Evolutionary conservation across 345 rosid genomes (phyloP).

Genomic region (Odontarrhena argentea): DNA sequence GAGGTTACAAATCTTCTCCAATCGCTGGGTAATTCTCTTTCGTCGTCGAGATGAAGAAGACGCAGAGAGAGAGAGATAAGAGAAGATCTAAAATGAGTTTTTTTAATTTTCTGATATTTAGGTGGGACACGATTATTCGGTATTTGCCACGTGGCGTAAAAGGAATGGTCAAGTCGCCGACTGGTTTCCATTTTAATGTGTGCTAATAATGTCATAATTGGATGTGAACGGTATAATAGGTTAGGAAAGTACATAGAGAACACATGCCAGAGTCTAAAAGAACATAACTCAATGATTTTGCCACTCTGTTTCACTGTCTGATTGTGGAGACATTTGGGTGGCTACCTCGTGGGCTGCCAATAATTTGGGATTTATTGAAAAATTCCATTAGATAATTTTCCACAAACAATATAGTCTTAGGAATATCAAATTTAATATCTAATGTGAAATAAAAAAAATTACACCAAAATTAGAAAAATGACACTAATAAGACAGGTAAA

Average conservation of each 20-base stretch:
- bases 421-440: too few species aligned
- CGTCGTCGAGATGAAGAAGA: constrained; percentile 25
- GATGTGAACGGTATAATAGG: too few species aligned
- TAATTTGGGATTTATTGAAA: constrained; percentile 1
- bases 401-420: neutral
- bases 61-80: constrained; percentile 14
- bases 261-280: constrained; percentile 23
- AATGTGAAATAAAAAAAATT: too few species aligned
- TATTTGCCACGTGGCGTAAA: constrained; percentile 25
- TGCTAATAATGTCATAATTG: neutral
- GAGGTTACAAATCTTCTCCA: constrained; percentile 30
- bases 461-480: constrained; percentile 3
- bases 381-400: neutral
- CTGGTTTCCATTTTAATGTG: constrained; percentile 29
- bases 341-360: constrained; percentile 34
- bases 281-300: constrained; percentile 22
- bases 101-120: constrained; percentile 8
- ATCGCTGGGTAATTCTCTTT: constrained; percentile 13
- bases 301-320: constrained; percentile 22
- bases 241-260: constrained; percentile 9
- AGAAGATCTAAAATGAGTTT: constrained; percentile 7
- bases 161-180: constrained; percentile 21
- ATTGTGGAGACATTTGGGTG: neutral
- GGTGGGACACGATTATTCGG: constrained; percentile 25
- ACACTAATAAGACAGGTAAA: neutral